Evolutionary conservation across 176 grass and related monocot species (phyloP), one percentile per base, ranked within the genome.

Genomic region (Chrysopogon serrulatus): DNA sequence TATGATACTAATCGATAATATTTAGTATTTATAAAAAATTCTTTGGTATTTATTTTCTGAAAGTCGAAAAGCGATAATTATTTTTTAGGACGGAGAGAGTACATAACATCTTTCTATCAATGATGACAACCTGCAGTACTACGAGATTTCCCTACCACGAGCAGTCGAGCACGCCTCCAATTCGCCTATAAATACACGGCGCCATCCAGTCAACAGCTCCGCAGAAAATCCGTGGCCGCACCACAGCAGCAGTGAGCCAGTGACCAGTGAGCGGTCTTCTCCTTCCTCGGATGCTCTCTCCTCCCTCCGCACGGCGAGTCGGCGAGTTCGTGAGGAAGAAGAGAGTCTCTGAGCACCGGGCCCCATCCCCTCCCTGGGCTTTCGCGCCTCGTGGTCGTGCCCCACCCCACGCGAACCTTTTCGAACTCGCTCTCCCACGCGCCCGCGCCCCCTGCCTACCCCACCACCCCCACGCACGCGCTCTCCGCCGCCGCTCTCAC

Each of bases 331-430:
- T 53, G 45, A 74, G 45, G 19, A 16, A 54, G 18, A 49, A 6
- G 28, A 13, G 13, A 9, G 41, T 57, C 23, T 11, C 54, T 57
- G 54, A 31, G 4, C 26, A 30, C 26, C 26, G 59, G 59, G 59
- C 4, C n/a, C 13, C 68, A 16, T 41, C 37, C 8, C 40, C 68
- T 8, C 28, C 57, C 77, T 74, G 21, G 81, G 66, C 19, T 36
- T 84, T 79, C 87, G 75, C 81, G 87, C 87, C 81, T 84, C 65
- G 31, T 79, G 54, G 75, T 84, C 65, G 31, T 79, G 54, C 66
- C 42, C 75, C 62, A 68, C 64, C 43, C 65, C 5, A 6, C 37
- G 6, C 51, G 21, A 56, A 10, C 56, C 75, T 84, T 83, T 88
- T 74, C 81, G 59, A 88, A 88, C 73, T 28, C 49, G 16, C 19